A percentile compares a stretch with the other conserved stretches of the same genome.
Evolutionary conservation across 495 filamentous ascomycete genomes (phyloP).

Genomic region (Trichoderma orchidacearum): DNA sequence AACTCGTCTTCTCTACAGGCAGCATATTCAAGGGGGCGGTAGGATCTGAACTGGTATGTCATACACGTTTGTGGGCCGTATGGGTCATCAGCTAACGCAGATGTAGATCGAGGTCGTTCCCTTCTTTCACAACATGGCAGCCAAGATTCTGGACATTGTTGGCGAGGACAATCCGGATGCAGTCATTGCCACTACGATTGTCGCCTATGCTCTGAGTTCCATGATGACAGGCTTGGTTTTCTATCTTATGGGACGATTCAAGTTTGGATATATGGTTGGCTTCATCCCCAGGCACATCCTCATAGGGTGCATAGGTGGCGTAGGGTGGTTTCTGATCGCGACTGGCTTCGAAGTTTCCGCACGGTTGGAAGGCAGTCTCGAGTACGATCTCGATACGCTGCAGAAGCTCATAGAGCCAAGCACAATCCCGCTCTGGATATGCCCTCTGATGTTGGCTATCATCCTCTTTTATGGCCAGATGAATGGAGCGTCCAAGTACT

Average conservation of each 20-base stretch:
- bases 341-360: constrained; percentile 95
- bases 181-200: constrained; percentile 83
- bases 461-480: constrained; percentile 62
- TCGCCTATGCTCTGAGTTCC: constrained; percentile 81
- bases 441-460: constrained; percentile 64
- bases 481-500: constrained; percentile 62
- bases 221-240: constrained; percentile 84
- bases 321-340: constrained; percentile 87
- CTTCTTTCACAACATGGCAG: constrained; percentile 95
- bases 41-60: constrained; percentile 79
- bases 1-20: constrained; percentile 80
- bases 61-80: not conserved
- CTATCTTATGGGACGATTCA: constrained; percentile 74
- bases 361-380: constrained; percentile 66
- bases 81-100: constrained; percentile 5
- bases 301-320: constrained; percentile 94
- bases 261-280: constrained; percentile 78
- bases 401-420: constrained; percentile 53
- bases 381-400: constrained; percentile 64
- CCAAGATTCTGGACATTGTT: constrained; percentile 65
- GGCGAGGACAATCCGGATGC: constrained; percentile 70
- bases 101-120: constrained; percentile 83
- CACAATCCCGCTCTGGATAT: constrained; percentile 69
- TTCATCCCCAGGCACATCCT: constrained; percentile 94
- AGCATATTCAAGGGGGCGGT: constrained; percentile 86